Evolutionary conservation across 805 yeast genomes (phyloP).

Genomic region (Barnettozyma sucrosica): DNA sequence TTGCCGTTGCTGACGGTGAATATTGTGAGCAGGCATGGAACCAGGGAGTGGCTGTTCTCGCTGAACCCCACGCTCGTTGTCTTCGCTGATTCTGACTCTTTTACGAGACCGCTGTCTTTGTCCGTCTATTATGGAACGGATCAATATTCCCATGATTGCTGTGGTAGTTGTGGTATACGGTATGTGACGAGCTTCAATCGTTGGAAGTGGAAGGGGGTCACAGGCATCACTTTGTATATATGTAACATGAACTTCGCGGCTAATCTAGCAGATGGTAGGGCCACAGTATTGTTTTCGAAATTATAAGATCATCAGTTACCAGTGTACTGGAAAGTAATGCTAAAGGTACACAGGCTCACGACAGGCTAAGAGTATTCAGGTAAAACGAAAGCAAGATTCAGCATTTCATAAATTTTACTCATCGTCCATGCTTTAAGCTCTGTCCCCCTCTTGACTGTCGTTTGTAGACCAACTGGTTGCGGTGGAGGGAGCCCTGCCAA

Average conservation of each 20-base stretch:
- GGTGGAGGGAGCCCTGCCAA: neutral
- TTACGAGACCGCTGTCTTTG: conserved; percentile 1
- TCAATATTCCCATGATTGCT: neutral
- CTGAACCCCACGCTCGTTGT: neutral
- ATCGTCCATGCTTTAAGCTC: too few relatives aligned
- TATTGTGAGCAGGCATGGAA: neutral
- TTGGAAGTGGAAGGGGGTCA: neutral
- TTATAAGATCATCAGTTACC: too few relatives aligned
- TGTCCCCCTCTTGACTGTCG: too few relatives aligned
- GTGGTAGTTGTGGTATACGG: neutral
- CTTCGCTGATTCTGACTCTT: conserved; percentile 3
- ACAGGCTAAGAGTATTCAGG: neutral
- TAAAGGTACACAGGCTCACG: too few relatives aligned
- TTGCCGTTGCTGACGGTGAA: neutral
- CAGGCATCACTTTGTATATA: neutral
- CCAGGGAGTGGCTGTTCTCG: neutral
- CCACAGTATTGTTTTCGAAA: too few relatives aligned
- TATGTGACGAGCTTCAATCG: neutral
- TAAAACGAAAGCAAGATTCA: too few relatives aligned
- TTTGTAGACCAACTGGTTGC: too few relatives aligned
- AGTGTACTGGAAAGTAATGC: too few relatives aligned
- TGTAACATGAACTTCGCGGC: neutral
- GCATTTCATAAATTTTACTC: too few relatives aligned
- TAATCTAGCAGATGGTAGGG: neutral
- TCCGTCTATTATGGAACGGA: neutral